Evolutionary conservation across 2,329 filamentous ascomycete species (phyloP).

Genomic region (Seiridium cupressi): DNA sequence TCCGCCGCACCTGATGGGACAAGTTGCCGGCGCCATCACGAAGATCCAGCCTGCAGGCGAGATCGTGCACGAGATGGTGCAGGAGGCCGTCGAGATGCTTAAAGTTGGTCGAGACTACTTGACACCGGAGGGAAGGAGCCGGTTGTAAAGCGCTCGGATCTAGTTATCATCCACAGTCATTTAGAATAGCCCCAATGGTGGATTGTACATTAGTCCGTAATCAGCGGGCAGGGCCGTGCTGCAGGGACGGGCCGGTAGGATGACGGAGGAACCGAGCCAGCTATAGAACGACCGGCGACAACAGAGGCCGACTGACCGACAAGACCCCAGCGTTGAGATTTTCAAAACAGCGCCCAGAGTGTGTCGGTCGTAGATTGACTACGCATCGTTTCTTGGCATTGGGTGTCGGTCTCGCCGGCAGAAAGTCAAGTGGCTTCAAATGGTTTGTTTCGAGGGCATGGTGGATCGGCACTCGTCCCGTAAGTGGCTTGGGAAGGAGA

Average conservation of each 20-base stretch:
- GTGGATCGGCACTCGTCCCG: background rate
- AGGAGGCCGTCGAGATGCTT: constrained; percentile 68
- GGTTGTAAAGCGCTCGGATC: background rate
- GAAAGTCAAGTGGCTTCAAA: background rate
- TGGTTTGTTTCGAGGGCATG: background rate
- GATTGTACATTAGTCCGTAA: too few relatives aligned
- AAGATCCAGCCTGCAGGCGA: constrained; percentile 77
- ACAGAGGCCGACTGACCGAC: background rate
- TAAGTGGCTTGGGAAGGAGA: too few relatives aligned
- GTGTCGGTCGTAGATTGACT: too few relatives aligned
- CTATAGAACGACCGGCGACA: background rate
- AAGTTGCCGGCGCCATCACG: constrained; percentile 77
- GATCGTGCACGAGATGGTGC: constrained; percentile 91
- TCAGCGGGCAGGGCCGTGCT: background rate
- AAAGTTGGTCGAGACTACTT: constrained; percentile 62
- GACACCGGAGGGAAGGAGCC: constrained; percentile 4
- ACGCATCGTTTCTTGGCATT: too few relatives aligned
- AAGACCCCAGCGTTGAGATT: background rate
- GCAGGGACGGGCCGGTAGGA: background rate
- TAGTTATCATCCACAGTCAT: background rate
- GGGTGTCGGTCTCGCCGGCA: background rate
- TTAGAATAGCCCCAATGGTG: background rate
- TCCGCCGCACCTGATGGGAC: constrained; percentile 87
- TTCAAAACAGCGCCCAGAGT: background rate
- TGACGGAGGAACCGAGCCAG: background rate